Evolutionary conservation across 2,329 filamentous ascomycete species (phyloP).

Genomic region (Rugonectria rugulosa): DNA sequence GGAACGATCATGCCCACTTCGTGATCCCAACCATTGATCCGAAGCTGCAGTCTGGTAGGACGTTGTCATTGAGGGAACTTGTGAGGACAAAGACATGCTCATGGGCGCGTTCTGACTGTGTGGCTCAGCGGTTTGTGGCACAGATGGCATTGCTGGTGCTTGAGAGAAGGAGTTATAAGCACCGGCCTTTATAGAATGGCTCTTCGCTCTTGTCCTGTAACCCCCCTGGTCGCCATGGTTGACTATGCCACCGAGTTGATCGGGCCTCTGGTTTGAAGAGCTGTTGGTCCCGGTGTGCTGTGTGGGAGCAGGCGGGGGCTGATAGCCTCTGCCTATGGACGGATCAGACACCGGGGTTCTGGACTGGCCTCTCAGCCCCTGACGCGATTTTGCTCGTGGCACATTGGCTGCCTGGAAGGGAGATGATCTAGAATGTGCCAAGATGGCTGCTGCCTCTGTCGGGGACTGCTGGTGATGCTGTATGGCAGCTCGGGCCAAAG

Average conservation of each 20-base stretch:
- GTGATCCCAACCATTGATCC: conserved; percentile 37
- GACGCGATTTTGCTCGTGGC: conserved; percentile 43
- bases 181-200: conserved; percentile 22
- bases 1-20: conserved; percentile 22
- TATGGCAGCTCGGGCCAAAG: conserved; percentile 26
- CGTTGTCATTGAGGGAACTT: conserved; percentile 26
- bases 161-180: conserved; percentile 46
- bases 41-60: conserved; percentile 31
- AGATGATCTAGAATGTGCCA: conserved; percentile 41
- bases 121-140: background rate
- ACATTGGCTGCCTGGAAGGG: conserved; percentile 39
- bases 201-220: conserved; percentile 17
- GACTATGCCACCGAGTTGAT: conserved; percentile 19
- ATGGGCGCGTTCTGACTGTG: conserved; percentile 40
- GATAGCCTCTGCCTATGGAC: conserved; percentile 21
- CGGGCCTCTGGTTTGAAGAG: conserved; percentile 18
- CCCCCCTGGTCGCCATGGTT: conserved; percentile 32
- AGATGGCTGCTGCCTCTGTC: conserved; percentile 39
- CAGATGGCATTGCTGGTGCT: conserved; percentile 24
- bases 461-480: conserved; percentile 41
- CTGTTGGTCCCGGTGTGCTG: conserved; percentile 23
- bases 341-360: conserved; percentile 40
- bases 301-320: conserved; percentile 19
- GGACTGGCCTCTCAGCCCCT: conserved; percentile 44
- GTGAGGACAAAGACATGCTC: conserved; percentile 29